These are phyloP conservation scores for Talaromyces liani DNA, from an alignment of 495 filamentous ascomycete genomes.

Conservation along the genomic window DNA sequence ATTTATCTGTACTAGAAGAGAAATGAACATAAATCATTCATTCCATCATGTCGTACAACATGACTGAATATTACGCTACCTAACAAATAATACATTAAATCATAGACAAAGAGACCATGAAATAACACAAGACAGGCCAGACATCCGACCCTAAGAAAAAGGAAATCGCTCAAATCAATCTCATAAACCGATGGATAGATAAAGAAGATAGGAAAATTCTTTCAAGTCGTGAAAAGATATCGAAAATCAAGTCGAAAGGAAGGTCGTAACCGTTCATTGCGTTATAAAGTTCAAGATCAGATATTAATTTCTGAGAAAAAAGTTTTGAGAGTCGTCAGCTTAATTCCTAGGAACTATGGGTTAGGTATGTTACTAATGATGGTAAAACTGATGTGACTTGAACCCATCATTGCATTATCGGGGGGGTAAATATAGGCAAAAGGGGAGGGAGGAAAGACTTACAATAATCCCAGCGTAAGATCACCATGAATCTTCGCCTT, in stretches of 20 bases:
- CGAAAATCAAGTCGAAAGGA: background rate
- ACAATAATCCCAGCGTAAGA: conserved; percentile 79
- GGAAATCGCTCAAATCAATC: background rate
- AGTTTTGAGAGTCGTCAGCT: background rate
- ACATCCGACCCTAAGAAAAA: background rate
- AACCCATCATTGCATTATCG: background rate
- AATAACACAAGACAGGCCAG: background rate
- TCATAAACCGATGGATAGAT: background rate
- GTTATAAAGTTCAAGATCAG: background rate
- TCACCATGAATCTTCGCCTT: conserved; percentile 93
- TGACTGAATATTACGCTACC: background rate
- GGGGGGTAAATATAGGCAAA: no score
- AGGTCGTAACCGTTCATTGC: background rate
- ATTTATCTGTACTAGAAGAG: background rate
- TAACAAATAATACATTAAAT: background rate
- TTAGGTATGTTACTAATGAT: conserved; percentile 10
- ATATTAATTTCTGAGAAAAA: background rate
- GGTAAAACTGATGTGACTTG: background rate
- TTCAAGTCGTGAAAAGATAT: background rate
- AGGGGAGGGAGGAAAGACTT: conserved; percentile 35
- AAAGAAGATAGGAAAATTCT: background rate
- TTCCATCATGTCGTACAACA: background rate
- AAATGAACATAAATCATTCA: background rate
- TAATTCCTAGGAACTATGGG: conserved; percentile 11
- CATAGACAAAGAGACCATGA: background rate